Base-by-base conservation (phyloP, 768 basidiomycete species). In the Kondoa subrosea region DNA sequence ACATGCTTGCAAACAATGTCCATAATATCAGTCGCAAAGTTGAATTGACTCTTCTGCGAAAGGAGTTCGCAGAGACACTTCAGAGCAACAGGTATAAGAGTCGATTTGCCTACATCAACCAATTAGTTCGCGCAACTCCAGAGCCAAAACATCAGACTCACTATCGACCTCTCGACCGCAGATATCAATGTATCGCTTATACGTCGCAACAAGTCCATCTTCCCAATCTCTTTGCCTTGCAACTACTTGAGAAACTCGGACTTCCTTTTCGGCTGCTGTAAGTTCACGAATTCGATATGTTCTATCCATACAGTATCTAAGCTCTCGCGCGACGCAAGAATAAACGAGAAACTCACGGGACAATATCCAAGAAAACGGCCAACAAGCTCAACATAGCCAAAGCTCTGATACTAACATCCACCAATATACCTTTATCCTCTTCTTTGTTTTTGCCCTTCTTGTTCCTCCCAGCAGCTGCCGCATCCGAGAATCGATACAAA, bases 181-280 rank as follows among this genome's bases (percentile, higher is more conserved):
- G 57, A 83, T 80, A 65, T 85, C 87, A 71, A 99, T 82, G 79
- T 91, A 97, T 25, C 81, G 80, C 78, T 95, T 91, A 77, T 99
- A 99, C 27, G 85, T 84, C 66, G 81, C 78, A 34, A 97, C 87
- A 66, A 99, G 81, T 29, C 92, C 88, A 77, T 97, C 91, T 76
- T 99, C 95, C 83, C 87, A 97, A 74, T 97, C 95, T 71, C 95
- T 83, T 72, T 87, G 86, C 29, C 85, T 83, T 21, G 85, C 81
- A 4, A 99, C 91, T 80, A 89, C 85, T 78, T 97, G 93, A 76
- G 89, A 85, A 71, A 95, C 90, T 78, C 93, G 95, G 77, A 91
- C 90, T 2, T 85, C 80, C 77, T 88, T 89, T 78, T 99, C 95
- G 71, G 83, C 83, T 64, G 91, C 93, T 4, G 90, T 91, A 57